Evolutionary conservation across 352 stramenopile species (phyloP).

Genomic region (Globisporangium polare): DNA sequence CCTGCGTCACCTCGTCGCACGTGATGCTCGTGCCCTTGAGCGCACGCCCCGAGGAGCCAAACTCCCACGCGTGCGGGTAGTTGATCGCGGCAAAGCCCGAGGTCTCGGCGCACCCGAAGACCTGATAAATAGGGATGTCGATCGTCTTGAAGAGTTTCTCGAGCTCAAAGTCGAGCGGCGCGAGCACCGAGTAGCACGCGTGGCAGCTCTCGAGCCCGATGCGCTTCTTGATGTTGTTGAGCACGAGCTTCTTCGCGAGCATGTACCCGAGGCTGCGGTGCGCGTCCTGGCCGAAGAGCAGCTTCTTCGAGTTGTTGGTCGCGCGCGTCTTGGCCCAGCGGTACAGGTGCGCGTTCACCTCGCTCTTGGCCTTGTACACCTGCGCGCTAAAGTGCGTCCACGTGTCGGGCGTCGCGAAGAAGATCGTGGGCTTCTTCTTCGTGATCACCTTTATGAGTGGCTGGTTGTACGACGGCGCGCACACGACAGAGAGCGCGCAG

Average conservation of each 20-base stretch:
- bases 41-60: slow-evolving; percentile 60
- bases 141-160: slow-evolving; percentile 82
- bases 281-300: slow-evolving; percentile 47
- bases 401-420: slow-evolving; percentile 74
- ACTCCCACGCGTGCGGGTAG: slow-evolving; percentile 68
- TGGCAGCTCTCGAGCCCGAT: slow-evolving; percentile 71
- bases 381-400: slow-evolving; percentile 66
- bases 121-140: slow-evolving; percentile 77
- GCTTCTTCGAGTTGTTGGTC: slow-evolving; percentile 76
- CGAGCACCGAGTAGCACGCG: slow-evolving; percentile 71
- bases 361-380: slow-evolving; percentile 69
- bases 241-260: slow-evolving; percentile 71
- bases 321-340: slow-evolving; percentile 77
- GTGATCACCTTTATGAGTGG: slow-evolving; percentile 54
- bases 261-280: slow-evolving; percentile 71
- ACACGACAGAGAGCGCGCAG: slow-evolving; percentile 56
- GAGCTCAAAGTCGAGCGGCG: slow-evolving; percentile 75
- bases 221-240: slow-evolving; percentile 78
- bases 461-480: slow-evolving; percentile 39
- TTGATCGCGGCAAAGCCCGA: slow-evolving; percentile 71
- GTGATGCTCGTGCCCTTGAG: slow-evolving; percentile 52
- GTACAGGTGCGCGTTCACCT: slow-evolving; percentile 66
- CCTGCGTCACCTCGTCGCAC: slow-evolving; percentile 58
- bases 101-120: slow-evolving; percentile 64
- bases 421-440: slow-evolving; percentile 54